These are phyloP conservation scores for Pueraria montana DNA, from an alignment of 306 rosid genomes.

Conservation along the genomic window DNA sequence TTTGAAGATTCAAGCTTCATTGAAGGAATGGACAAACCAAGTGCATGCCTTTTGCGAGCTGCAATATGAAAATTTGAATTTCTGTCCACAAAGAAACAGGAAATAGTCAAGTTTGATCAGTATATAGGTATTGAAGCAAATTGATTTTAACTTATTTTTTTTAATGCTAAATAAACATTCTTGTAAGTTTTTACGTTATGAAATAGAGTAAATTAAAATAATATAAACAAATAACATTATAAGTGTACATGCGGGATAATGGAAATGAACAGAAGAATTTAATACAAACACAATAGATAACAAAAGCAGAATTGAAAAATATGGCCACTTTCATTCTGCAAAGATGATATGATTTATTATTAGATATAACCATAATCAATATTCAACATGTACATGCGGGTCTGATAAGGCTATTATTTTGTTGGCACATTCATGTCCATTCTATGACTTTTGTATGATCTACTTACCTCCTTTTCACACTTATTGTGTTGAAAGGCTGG, in stretches of 20 bases:
- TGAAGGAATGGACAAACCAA: slow-evolving; percentile 5
- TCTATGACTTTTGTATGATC: no score
- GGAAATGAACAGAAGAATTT: neutral
- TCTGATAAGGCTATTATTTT: no score
- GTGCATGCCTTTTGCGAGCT: neutral
- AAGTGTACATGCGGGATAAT: neutral
- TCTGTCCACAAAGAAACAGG: slow-evolving; percentile 8
- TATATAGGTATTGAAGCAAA: neutral
- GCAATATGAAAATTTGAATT: neutral
- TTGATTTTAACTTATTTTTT: neutral
- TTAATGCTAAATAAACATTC: neutral
- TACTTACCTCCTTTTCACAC: no score
- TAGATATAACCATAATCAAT: no score
- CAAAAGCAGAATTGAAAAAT: neutral
- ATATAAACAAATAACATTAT: neutral
- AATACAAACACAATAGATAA: no score
- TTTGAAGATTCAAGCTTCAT: neutral
- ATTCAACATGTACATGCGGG: no score
- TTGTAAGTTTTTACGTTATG: neutral
- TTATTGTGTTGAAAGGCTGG: no score
- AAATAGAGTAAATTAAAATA: neutral
- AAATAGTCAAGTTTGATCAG: neutral
- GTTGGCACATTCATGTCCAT: no score
- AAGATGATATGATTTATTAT: no score
- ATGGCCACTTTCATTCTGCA: no score